Evolutionary conservation across 768 basidiomycete species (phyloP), one percentile per base, ranked within the genome.

Genomic region (Trametes cubensis): DNA sequence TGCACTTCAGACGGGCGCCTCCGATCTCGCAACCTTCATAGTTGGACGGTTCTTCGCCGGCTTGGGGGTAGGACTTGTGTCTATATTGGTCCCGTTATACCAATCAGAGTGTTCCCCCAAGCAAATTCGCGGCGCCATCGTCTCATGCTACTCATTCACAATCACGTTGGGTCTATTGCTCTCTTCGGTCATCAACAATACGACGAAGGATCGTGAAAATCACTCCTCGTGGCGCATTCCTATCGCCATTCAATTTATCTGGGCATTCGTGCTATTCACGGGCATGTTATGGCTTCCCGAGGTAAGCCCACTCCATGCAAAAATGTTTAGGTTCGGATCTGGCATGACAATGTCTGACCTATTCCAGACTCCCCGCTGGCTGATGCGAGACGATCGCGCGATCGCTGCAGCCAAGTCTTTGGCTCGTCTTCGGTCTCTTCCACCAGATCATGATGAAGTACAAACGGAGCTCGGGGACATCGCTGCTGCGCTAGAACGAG

Each of bases 1-100:
- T 47, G 77, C 83, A 25, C 79, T 91, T 74, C 89, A 91, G 69
- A 83, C 79, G 20, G 88, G 83, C 39, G 74, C 85, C 0, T 76
- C 34, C 2, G 2, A 34, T 11, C 71, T 88, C 39, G 75, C 80
- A 15, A 77, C 85, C 51, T 90, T 91, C 72, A 80, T 86, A 58
- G 73, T 82, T 47, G 91, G 91, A 62, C 90, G 90, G 76, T 79
- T 90, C 54, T 77, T 91, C 59, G 91, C 91, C 39, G 92, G 92
- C 69, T 69, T 90, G 55, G 91, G 90, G 72, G 90, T 94, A 68
- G 85, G 92, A 61, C 79, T 91, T 71, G 83, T 92, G 30, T 91
- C 89, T 15, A 82, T 80, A 65, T 77, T 90, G 67, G 77, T 83
- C 67, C 81, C 83, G 54, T 77, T 84, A 70, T 85, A 84, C 74